Percentiles rank a stretch among this genome's conserved stretches.
Conservation (phyloP, 1,139 yeast species). For the Yamadazyma membranifaciens region DNA sequence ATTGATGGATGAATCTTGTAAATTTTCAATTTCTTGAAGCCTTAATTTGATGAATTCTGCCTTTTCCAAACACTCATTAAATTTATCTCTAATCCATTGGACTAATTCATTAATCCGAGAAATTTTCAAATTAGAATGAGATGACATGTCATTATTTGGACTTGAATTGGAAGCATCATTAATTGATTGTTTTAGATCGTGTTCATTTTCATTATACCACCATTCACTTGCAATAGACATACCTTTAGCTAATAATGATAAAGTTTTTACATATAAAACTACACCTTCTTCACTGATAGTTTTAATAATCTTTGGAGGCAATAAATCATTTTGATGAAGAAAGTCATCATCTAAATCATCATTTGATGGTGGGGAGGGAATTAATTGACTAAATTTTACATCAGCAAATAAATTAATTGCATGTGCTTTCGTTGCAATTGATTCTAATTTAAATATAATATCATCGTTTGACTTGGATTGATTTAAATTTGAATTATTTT, state of each 20-base stretch:
- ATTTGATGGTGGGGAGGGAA: slow-evolving; percentile 72
- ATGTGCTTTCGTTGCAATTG: slow-evolving; percentile 84
- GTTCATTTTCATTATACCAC: slow-evolving; percentile 64
- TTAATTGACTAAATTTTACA: slow-evolving; percentile 79
- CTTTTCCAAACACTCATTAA: slow-evolving; percentile 83
- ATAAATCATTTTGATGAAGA: slow-evolving; percentile 37
- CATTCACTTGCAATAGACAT: slow-evolving; percentile 83
- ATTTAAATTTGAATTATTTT: slow-evolving; percentile 1
- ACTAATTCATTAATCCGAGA: slow-evolving; percentile 71
- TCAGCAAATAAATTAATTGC: slow-evolving; percentile 89
- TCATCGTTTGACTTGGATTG: slow-evolving; percentile 30
- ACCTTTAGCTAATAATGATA: slow-evolving; percentile 78
- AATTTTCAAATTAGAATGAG: slow-evolving; percentile 6
- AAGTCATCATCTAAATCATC: slow-evolving; percentile 40
- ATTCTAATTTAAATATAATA: slow-evolving; percentile 55
- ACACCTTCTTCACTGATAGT: slow-evolving; percentile 83
- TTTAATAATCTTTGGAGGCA: slow-evolving; percentile 60
- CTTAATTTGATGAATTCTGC: slow-evolving; percentile 74
- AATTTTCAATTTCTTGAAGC: slow-evolving; percentile 43
- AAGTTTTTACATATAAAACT: slow-evolving; percentile 76
- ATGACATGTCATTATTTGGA: neutral
- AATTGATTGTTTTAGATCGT: slow-evolving; percentile 2
- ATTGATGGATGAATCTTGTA: neutral
- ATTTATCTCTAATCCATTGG: slow-evolving; percentile 88
- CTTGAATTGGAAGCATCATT: neutral